Evolutionary conservation across 2,329 filamentous ascomycete genomes (phyloP), one percentile per base, ranked within the genome.

Genomic region (Gnomoniopsis sp.): DNA sequence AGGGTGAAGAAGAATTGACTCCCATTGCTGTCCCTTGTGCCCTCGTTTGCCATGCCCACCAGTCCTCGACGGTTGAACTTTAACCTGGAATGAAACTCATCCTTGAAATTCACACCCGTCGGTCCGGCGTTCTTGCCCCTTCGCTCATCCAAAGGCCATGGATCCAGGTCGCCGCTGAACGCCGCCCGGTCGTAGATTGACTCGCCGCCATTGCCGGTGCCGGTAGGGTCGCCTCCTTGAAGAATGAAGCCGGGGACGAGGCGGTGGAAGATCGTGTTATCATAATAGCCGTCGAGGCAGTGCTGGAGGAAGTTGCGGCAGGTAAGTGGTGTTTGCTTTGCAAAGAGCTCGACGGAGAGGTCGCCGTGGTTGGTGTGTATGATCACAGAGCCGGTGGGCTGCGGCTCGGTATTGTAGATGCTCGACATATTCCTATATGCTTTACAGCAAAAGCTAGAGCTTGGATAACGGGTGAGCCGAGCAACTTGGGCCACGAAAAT

Each of bases 1-100:
- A 99, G 76, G 0, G 95, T 98, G 62, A 99, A 88, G 77, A 99
- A 99, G 79, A 98, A 98, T 74, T 99, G 95, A 72, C 91, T 96
- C 36, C 91, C 90, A 75, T 98, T 98, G 56, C 90, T 90, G 68
- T 93, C 81, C 33, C 83, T 82, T 53, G 76, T 77, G 49, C 92
- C 88, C 62, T 90, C 88, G 73, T 98, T 98, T 30, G 95, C 95
- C 92, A 98, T 97, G n/a, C 90, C 95, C 66, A 99, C 75, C 66
- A 98, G 76, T 0, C 95, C 95, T 61, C 95, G 83, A 50, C 95
- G 82, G 67, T 96, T 98, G 79, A 95, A 98, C 72, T 96, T 96
- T 65, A 99, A 79, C 34, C 95, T 84, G 66, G 88, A 91, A 73
- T 98, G 93, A 65, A 97, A 89, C 71, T 99, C 95, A 77, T 98